phyloP scores from a whole-genome alignment of 352 stramenopile genomes.

The Phytophthora lateralis region DNA sequence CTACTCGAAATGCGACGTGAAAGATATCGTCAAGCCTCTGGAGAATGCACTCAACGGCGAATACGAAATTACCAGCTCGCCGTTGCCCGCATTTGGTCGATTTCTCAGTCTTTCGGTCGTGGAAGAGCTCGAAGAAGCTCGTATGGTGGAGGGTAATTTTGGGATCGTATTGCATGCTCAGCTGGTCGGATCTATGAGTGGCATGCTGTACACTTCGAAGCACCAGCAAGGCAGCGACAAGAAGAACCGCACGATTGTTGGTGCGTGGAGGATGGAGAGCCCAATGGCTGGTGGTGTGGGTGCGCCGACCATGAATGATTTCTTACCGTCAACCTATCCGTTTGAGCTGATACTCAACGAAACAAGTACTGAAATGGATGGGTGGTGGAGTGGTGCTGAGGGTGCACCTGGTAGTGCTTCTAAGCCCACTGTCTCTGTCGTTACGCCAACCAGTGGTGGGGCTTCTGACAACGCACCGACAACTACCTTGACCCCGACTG shows the following conservation, averaged over 20 bases:
- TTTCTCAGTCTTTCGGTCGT: slow-evolving; percentile 72
- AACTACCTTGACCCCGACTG: slow-evolving; percentile 14
- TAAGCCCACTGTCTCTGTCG: slow-evolving; percentile 21
- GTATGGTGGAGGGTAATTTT: slow-evolving; percentile 73
- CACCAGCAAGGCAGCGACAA: slow-evolving; percentile 24
- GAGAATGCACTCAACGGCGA: slow-evolving; percentile 77
- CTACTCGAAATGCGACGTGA: slow-evolving; percentile 62
- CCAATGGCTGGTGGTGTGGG: slow-evolving; percentile 37
- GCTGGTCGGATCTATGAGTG: slow-evolving; percentile 61
- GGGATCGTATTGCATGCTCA: slow-evolving; percentile 73
- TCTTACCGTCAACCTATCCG: slow-evolving; percentile 67
- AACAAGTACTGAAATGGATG: slow-evolving; percentile 55
- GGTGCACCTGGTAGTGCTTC: slow-evolving; percentile 25
- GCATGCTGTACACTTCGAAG: slow-evolving; percentile 51
- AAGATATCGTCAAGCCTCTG: slow-evolving; percentile 59
- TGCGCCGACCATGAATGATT: slow-evolving; percentile 54
- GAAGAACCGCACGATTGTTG: slow-evolving; percentile 51
- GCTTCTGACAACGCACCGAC: slow-evolving; percentile 11
- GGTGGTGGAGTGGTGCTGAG: slow-evolving; percentile 77
- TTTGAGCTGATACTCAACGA: slow-evolving; percentile 73
- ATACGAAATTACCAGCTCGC: slow-evolving; percentile 69
- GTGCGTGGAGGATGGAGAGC: slow-evolving; percentile 64
- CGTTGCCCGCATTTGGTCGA: slow-evolving; percentile 45
- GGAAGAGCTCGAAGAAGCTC: slow-evolving; percentile 49
- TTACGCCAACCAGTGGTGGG: slow-evolving; percentile 18